These are phyloP conservation scores for Penicillium sp. DNA, from an alignment of 2,329 filamentous ascomycete genomes.

Conservation along the genomic window DNA sequence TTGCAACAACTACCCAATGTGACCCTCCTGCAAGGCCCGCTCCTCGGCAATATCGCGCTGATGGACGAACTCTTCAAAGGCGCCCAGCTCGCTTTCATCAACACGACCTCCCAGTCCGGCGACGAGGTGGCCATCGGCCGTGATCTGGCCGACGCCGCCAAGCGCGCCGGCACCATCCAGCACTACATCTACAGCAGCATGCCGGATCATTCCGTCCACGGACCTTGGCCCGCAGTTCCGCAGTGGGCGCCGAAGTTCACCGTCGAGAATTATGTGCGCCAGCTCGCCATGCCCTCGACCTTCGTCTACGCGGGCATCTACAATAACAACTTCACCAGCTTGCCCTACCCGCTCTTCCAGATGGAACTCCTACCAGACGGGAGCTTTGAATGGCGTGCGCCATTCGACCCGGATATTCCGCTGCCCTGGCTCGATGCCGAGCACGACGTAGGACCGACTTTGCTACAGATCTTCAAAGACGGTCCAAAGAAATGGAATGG, in stretches of 20 bases:
- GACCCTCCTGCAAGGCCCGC: conserved; percentile 64
- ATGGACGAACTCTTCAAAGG: conserved; percentile 78
- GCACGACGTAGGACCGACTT: conserved; percentile 88
- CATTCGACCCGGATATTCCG: conserved; percentile 84
- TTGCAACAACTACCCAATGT: conserved; percentile 80
- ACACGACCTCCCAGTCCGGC: conserved; percentile 88
- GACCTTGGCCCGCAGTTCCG: conserved; percentile 79
- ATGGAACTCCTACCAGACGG: conserved; percentile 85
- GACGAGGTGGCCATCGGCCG: conserved; percentile 89
- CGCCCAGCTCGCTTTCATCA: conserved; percentile 90
- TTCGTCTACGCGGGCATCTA: conserved; percentile 98
- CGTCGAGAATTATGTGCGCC: conserved; percentile 85
- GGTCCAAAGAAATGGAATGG: conserved; percentile 80
- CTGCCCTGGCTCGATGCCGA: conserved; percentile 95
- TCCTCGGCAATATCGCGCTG: conserved; percentile 69
- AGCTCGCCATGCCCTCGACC: conserved; percentile 78
- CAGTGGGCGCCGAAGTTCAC: conserved; percentile 91
- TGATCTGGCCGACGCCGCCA: conserved; percentile 84
- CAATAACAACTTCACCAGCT: conserved; percentile 97
- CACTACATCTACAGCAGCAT: conserved; percentile 97
- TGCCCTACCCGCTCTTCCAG: conserved; percentile 90
- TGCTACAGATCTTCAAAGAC: conserved; percentile 94
- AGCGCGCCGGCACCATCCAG: conserved; percentile 70
- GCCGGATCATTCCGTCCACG: conserved; percentile 86
- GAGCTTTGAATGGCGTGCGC: conserved; percentile 88